Evolutionary conservation across 768 basidiomycete genomes (phyloP).

Genomic region (Kwoniella newhampshirensis): DNA sequence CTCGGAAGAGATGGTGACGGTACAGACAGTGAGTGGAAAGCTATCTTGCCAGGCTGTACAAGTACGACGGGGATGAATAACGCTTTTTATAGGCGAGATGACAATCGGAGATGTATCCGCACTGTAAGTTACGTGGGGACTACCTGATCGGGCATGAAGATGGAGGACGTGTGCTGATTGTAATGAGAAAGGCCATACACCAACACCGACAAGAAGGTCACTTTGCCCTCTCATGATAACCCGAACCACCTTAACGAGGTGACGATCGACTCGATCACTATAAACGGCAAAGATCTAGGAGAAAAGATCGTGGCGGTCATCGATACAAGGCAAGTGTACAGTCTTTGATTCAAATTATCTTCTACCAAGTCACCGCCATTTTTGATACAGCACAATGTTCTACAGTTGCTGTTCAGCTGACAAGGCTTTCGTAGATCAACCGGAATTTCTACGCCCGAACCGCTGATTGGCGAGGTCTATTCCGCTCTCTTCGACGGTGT

Average conservation of each 20-base stretch:
- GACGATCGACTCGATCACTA: not conserved
- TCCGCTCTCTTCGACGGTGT: not conserved
- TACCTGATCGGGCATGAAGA: no score
- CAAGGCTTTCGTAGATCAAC: not conserved
- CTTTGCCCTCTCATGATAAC: not conserved
- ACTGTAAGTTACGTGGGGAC: no score
- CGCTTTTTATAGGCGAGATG: no score
- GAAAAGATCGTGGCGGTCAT: not conserved
- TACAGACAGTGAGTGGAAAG: no score
- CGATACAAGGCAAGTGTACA: constrained; percentile 3
- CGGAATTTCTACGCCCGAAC: constrained; percentile 2
- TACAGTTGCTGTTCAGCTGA: not conserved
- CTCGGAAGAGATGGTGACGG: no score
- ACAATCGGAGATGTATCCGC: no score
- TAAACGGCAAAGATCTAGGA: not conserved
- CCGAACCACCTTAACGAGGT: not conserved
- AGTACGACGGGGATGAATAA: no score
- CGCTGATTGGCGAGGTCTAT: constrained; percentile 5
- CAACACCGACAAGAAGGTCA: not conserved
- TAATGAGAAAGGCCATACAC: not conserved
- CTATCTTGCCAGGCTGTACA: no score
- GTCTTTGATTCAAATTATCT: not conserved
- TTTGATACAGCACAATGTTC: no score
- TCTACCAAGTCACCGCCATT: not conserved
- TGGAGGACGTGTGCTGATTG: no score